Evolutionary conservation across 208 protist genomes (phyloP), one percentile per base, ranked within the genome.

Genomic region (Leishmania arabica): DNA sequence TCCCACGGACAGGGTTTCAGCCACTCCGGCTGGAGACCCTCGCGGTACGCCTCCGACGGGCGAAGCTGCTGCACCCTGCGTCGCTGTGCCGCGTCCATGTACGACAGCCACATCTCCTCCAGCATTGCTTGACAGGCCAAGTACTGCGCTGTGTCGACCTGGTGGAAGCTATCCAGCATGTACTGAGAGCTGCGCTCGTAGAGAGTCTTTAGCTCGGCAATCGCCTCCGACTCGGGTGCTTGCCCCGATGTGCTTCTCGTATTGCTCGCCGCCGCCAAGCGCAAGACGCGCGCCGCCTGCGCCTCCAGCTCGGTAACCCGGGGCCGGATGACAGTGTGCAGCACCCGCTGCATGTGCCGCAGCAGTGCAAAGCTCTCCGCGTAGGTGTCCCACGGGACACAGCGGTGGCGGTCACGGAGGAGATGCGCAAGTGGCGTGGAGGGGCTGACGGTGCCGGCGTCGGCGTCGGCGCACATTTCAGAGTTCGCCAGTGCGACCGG

Each of bases 141-240:
- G 82, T 95, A 96, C 70, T 80, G 81, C 21, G 90, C 90, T 1
- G 90, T 79, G 66, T 83, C 81, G 11, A 90, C 77, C 74, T 94
- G 91, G 64, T 94, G 85, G 27, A 94, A 78, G 78, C 90, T 93
- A 71, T 96, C 91, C 19, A 95, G 76, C 51, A 92, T 84, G 81
- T 87, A 92, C 83, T 93, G 90, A 24, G 90, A 90, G 47, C 83
- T 81, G 49, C 79, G 77, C 8, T 72, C 66, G 75, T 81, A 87
- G 54, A 87, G 73, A 19, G 72, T 31, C 3, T 75, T 37, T 49
- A 84, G 47, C 84, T 81, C 71, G 49, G 62, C 82, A 75, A 53
- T 66, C 27, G 66, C 74, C n/a, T 73, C 56, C 2, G 71, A 21
- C 21, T 34, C 47, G 40, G 78, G 75, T 64, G n/a, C 72, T 64